Conservation (phyloP, 2,329 filamentous ascomycete genomes). For the Talaromyces sp. region DNA sequence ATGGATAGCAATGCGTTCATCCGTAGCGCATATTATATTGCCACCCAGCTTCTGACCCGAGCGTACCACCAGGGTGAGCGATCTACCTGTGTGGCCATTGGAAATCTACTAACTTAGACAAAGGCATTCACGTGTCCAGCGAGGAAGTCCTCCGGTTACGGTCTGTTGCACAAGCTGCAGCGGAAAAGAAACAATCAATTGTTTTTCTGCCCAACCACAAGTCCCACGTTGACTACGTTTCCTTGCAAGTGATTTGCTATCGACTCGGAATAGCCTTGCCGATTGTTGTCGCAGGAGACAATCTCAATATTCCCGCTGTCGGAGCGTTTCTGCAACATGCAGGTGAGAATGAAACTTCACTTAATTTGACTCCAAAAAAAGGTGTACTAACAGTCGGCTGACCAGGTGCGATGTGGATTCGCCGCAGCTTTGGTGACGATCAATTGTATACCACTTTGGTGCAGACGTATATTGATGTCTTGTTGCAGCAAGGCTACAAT, state of each 20-base stretch:
- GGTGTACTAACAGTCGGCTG: neutral
- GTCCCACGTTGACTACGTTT: slow-evolving; percentile 95
- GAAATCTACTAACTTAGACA: neutral
- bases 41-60: slow-evolving; percentile 81
- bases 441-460: slow-evolving; percentile 88
- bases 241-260: slow-evolving; percentile 92
- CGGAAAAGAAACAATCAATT: slow-evolving; percentile 86
- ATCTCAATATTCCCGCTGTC: slow-evolving; percentile 88
- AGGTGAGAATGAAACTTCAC: slow-evolving; percentile 39
- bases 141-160: slow-evolving; percentile 84
- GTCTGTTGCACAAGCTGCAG: slow-evolving; percentile 76
- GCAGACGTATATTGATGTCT: slow-evolving; percentile 89
- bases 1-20: slow-evolving; percentile 95
- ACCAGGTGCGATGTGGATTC: slow-evolving; percentile 85
- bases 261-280: slow-evolving; percentile 83
- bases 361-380: neutral
- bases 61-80: slow-evolving; percentile 82
- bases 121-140: slow-evolving; percentile 84
- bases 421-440: slow-evolving; percentile 88
- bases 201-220: slow-evolving; percentile 93
- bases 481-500: slow-evolving; percentile 88
- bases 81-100: slow-evolving; percentile 3
- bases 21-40: slow-evolving; percentile 82
- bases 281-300: slow-evolving; percentile 91
- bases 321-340: slow-evolving; percentile 90